Evolutionary conservation across 164 flowering plant species (phyloP), one percentile per base, ranked within the genome.

Genomic region (Magnolia changhungtana): DNA sequence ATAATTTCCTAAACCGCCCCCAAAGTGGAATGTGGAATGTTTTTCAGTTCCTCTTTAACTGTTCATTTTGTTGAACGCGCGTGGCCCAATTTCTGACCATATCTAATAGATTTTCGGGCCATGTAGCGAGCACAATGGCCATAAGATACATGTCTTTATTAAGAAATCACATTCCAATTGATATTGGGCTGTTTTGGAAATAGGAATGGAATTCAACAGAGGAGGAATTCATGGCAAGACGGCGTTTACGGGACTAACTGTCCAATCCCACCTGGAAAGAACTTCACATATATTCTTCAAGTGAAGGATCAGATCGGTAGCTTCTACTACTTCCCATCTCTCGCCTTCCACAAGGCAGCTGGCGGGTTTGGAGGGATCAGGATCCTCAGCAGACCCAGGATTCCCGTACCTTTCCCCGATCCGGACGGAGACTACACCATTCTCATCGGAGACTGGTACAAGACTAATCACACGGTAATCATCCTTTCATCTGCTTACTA

Each of bases 221-320:
- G 97, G 86, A 89, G 76, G 65, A 92, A 94, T 74, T 94, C 98
- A 18, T 94, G 73, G 76, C 76, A 90, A 85, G 97, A 92, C 76
- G 98, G 98, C 29, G 95, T 91, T 8, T 86, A 78, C 24, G 98
- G 98, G 29, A 92, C 98, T 0, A 94, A 89, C 20, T 94, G 98
- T 68, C 96, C 98, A 7, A 94, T 94, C 55, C 96, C 93, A 18
- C 92, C 97, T 0, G 96, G 97, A 21, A 82, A 80, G 79, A 94
- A 92, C 82, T 94, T 82, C 83, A 94, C 98, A 5, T 94, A 91
- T 86, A 78, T 1, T 7, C 69, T 94, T 4, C 98, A 94, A 72
- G 86, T 89, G 78, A 94, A 94, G 76, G 97, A 94, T 77, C 98
- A 94, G 76, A 94, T 94, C 21, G 98, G 96, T 0, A 91, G 90